phyloP scores from a whole-genome alignment of 2,329 filamentous ascomycete species.

The Claviceps capensis region DNA sequence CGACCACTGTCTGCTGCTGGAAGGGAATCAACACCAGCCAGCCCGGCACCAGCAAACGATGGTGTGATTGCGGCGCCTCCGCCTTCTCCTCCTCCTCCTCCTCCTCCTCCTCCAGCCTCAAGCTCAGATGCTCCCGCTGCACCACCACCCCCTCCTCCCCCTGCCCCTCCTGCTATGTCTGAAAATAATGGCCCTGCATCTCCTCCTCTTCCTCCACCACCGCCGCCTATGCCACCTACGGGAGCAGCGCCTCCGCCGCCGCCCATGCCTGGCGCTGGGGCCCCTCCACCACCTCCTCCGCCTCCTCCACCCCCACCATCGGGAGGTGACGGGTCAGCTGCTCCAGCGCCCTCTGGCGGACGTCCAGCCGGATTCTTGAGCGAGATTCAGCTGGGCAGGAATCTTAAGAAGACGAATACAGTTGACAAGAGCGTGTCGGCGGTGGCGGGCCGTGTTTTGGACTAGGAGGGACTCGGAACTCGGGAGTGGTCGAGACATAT shows the following conservation, averaged over 20 bases:
- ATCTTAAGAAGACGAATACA: conserved; percentile 76
- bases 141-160: conserved; percentile 10
- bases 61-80: conserved; percentile 26
- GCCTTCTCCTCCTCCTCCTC: conserved; percentile 21
- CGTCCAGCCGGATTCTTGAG: conserved; percentile 55
- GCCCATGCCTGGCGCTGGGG: conserved; percentile 17
- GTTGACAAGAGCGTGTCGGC: conserved; percentile 68
- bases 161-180: conserved; percentile 16
- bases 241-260: conserved; percentile 16
- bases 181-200: conserved; percentile 11
- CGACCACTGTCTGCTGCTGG: conserved; percentile 75
- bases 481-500: not conserved
- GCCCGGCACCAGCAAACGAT: conserved; percentile 25
- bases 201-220: conserved; percentile 16
- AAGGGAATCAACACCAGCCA: conserved; percentile 40
- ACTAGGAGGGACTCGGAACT: conserved; percentile 17
- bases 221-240: conserved; percentile 12
- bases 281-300: conserved; percentile 30
- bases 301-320: conserved; percentile 31
- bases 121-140: conserved; percentile 16
- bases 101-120: conserved; percentile 15
- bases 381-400: conserved; percentile 68
- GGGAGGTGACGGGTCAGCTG: conserved; percentile 27
- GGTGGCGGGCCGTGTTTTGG: conserved; percentile 62
- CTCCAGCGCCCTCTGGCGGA: conserved; percentile 32